phyloP scores from a whole-genome alignment of 768 basidiomycete genomes.

The Lactifluus rugatus region DNA sequence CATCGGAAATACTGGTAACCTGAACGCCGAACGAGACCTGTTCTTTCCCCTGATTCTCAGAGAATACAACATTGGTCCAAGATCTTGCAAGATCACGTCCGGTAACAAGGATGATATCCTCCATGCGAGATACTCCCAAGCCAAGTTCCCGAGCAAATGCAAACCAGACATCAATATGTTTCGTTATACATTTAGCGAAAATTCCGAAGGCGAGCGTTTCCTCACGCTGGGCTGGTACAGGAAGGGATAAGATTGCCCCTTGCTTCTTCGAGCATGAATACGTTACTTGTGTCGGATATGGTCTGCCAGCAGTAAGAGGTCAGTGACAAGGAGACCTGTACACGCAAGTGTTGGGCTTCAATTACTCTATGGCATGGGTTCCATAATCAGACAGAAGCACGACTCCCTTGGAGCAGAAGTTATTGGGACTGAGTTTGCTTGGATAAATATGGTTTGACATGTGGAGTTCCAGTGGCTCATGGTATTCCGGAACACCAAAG shows the following conservation, averaged over 20 bases:
- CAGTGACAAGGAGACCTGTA: neutral
- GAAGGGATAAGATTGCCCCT: neutral
- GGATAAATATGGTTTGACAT: neutral
- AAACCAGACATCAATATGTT: neutral
- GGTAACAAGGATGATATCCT: neutral
- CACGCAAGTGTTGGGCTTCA: neutral
- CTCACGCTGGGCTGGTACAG: neutral
- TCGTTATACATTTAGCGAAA: neutral
- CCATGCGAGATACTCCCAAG: neutral
- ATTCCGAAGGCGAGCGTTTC: neutral
- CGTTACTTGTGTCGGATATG: neutral
- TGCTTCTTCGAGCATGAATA: neutral
- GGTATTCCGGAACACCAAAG: neutral
- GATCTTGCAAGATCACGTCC: neutral
- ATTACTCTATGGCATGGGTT: neutral
- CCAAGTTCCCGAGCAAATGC: neutral
- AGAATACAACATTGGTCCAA: neutral
- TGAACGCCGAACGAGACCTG: neutral
- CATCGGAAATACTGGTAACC: neutral
- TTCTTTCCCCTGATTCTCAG: neutral
- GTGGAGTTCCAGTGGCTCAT: neutral
- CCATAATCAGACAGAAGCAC: neutral
- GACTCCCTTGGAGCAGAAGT: neutral
- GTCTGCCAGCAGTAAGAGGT: neutral
- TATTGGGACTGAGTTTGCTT: neutral